A percentile compares a stretch with the other conserved stretches of the same genome.
phyloP scores from a whole-genome alignment of 1,284 basidiomycete species.

The Anthracocystis setariae region DNA sequence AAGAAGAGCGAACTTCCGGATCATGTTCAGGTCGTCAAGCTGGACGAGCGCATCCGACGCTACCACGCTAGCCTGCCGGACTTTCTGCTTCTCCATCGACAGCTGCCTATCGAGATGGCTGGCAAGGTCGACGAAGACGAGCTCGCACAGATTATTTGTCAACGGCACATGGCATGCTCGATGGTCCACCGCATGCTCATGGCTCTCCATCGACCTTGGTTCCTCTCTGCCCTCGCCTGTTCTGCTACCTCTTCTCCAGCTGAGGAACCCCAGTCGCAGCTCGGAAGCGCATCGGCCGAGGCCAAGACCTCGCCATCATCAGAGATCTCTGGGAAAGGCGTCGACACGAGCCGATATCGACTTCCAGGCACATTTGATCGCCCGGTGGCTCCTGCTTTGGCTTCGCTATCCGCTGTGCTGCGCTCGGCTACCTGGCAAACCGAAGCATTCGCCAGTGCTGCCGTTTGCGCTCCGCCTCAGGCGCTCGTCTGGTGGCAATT shows the following conservation, averaged over 20 bases:
- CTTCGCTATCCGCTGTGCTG: slow-evolving; percentile 25
- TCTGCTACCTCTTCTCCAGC: neutral
- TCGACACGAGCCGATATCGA: too few species aligned
- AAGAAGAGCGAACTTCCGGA: slow-evolving; percentile 11
- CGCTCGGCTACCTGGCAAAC: slow-evolving; percentile 36
- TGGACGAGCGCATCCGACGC: slow-evolving; percentile 35
- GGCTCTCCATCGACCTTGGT: slow-evolving; percentile 37
- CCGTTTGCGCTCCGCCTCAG: slow-evolving; percentile 21
- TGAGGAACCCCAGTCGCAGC: neutral
- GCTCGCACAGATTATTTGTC: slow-evolving; percentile 30
- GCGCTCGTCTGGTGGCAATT: slow-evolving; percentile 36
- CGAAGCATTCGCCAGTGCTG: slow-evolving; percentile 22
- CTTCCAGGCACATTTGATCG: neutral
- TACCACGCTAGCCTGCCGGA: slow-evolving; percentile 32
- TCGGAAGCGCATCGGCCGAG: too few species aligned
- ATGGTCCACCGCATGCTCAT: slow-evolving; percentile 39
- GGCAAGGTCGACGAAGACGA: slow-evolving; percentile 28
- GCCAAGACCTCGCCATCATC: neutral
- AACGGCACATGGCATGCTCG: slow-evolving; percentile 31
- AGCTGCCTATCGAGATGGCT: slow-evolving; percentile 33
- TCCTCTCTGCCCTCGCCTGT: slow-evolving; percentile 22
- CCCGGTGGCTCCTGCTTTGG: slow-evolving; percentile 16
- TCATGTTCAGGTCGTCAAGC: slow-evolving; percentile 17
- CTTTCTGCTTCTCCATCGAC: slow-evolving; percentile 27
- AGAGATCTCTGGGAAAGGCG: too few species aligned